phyloP scores from a whole-genome alignment of 1,139 yeast genomes.

The Zygotorulaspora mrakii region DNA sequence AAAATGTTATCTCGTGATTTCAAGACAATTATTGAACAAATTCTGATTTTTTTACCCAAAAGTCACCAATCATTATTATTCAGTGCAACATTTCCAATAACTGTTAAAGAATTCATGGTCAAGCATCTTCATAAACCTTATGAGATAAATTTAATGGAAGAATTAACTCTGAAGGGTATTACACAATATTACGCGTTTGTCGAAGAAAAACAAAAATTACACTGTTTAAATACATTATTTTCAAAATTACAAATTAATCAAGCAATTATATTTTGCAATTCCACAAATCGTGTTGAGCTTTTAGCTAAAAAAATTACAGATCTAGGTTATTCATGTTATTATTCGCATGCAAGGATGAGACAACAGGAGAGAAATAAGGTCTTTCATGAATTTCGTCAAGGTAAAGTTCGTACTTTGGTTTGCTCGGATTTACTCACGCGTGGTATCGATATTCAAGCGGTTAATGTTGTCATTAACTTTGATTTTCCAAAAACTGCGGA shows the following conservation, averaged over 20 bases:
- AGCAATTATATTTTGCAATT: constrained; percentile 93
- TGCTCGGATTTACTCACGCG: constrained; percentile 95
- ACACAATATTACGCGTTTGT: constrained; percentile 97
- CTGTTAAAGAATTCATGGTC: constrained; percentile 91
- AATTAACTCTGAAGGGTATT: constrained; percentile 90
- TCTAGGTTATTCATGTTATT: constrained; percentile 93
- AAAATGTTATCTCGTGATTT: constrained; percentile 92
- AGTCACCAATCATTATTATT: constrained; percentile 83
- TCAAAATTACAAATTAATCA: constrained; percentile 94
- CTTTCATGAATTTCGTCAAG: constrained; percentile 97
- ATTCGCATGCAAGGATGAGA: constrained; percentile 96
- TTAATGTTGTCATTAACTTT: constrained; percentile 93
- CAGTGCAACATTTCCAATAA: constrained; percentile 93
- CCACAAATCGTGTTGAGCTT: constrained; percentile 92
- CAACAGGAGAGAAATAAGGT: constrained; percentile 97
- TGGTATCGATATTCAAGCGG: constrained; percentile 99
- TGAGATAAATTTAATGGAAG: constrained; percentile 97
- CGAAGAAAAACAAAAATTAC: constrained; percentile 92
- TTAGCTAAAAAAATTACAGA: constrained; percentile 95
- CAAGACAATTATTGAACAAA: constrained; percentile 82
- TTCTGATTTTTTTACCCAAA: constrained; percentile 74
- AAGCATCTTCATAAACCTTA: constrained; percentile 86
- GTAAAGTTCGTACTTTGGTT: constrained; percentile 93
- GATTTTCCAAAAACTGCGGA: constrained; percentile 99
- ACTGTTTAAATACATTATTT: constrained; percentile 90